Evolutionary conservation across 768 basidiomycete genomes (phyloP).

Genomic region (Lactarius psammicola): DNA sequence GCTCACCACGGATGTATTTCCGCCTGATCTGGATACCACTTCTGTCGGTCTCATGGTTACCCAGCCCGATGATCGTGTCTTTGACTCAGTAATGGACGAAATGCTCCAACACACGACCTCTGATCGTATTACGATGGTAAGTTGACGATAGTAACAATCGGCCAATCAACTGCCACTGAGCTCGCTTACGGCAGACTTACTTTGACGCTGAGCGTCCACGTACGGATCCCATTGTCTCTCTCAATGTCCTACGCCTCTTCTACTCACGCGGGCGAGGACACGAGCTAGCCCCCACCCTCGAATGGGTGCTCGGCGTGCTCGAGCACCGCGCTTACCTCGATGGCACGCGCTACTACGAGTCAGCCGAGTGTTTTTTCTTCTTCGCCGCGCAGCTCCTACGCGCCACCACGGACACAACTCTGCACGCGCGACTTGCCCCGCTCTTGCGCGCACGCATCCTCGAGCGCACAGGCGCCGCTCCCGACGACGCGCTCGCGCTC

Average conservation of each 20-base stretch:
- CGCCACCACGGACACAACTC: constrained; percentile 34
- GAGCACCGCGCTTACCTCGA: constrained; percentile 52
- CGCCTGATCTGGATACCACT: constrained; percentile 58
- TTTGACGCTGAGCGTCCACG: constrained; percentile 51
- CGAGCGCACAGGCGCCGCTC: constrained; percentile 46
- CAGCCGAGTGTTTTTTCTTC: constrained; percentile 52
- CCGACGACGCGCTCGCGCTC: constrained; percentile 52
- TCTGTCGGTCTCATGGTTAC: constrained; percentile 51
- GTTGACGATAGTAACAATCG: not conserved
- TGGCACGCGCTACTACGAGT: constrained; percentile 55
- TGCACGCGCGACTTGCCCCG: constrained; percentile 41
- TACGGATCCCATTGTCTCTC: constrained; percentile 53
- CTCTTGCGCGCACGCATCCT: constrained; percentile 46
- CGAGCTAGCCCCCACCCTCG: constrained; percentile 45
- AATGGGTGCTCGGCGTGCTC: constrained; percentile 52
- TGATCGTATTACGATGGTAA: constrained; percentile 47
- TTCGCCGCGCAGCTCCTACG: constrained; percentile 48
- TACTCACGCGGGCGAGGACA: constrained; percentile 48
- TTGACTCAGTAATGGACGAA: constrained; percentile 51
- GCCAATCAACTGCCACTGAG: constrained; percentile 4
- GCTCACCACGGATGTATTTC: constrained; percentile 50
- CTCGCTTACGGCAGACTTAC: constrained; percentile 43
- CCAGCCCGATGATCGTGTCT: constrained; percentile 35
- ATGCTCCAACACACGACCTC: constrained; percentile 50
- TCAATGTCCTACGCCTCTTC: constrained; percentile 51